phyloP scores from a whole-genome alignment of 1,284 basidiomycete species.

The Cystobasidium pallidum region DNA sequence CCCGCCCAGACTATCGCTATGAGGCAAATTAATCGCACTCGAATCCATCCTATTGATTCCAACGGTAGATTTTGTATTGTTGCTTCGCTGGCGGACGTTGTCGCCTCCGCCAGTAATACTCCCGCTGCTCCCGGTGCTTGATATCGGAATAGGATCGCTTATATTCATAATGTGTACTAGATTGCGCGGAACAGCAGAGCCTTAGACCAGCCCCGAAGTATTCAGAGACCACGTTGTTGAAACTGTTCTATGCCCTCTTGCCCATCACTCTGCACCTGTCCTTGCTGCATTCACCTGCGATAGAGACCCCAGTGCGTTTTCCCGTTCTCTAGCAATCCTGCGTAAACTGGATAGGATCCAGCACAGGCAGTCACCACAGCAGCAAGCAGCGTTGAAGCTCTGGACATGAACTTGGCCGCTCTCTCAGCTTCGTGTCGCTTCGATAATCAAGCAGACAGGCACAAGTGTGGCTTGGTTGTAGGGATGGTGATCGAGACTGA shows the following conservation, averaged over 20 bases:
- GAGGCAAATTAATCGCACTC: neutral
- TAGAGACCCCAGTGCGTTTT: neutral
- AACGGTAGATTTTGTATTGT: slow-evolving; percentile 2
- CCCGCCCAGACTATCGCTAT: neutral
- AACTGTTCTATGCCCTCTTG: neutral
- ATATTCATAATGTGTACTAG: slow-evolving; percentile 24
- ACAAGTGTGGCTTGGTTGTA: neutral
- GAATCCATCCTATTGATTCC: neutral
- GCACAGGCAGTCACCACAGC: neutral
- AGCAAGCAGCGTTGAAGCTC: neutral
- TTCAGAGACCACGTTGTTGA: too few relatives aligned
- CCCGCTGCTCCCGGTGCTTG: slow-evolving; percentile 29
- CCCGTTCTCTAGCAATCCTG: neutral
- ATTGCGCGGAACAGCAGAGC: neutral
- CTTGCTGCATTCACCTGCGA: neutral
- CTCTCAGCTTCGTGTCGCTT: neutral
- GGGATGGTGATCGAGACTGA: slow-evolving; percentile 1
- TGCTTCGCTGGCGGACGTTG: neutral
- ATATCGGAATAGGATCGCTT: slow-evolving; percentile 29
- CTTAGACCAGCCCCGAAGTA: too few relatives aligned
- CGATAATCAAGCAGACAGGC: neutral
- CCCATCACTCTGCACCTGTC: neutral
- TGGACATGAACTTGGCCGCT: neutral
- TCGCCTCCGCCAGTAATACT: slow-evolving; percentile 19
- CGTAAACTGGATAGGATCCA: neutral